Evolutionary conservation across 129 eudicot genomes (phyloP), one percentile per base, ranked within the genome.

Genomic region (Artemisia argyi): DNA sequence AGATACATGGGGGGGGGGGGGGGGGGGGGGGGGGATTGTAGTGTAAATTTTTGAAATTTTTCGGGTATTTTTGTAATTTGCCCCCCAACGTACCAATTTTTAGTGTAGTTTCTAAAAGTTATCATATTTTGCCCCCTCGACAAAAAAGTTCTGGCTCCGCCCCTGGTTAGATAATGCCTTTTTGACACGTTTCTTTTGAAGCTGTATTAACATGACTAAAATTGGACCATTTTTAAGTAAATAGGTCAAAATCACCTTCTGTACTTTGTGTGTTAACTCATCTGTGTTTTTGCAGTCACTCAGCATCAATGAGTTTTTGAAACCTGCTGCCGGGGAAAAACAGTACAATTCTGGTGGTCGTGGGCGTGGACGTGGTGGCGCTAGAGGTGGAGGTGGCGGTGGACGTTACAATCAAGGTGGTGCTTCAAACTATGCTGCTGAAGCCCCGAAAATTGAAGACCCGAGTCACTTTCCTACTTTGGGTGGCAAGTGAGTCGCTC

Each of bases 221-320:
- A 11, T 39, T 13, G 47, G 60, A 15, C 16, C 35, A 48, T 26
- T 48, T 2, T 10, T n/a, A 49, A n/a, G 32, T 61, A 49, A 47
- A 60, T 3, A 3, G 22, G 66, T 71, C 76, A 58, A 66, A 26
- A 61, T 14, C 14, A 7, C 58, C 60, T 15, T 7, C n/a, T 50
- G n/a, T 59, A 46, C 30, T 17, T 24, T 3, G 12, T 9, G 32
- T 76, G 64, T 16, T 69, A 53, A 76, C 12, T 42, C 12, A 58
- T 61, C 69, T 68, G 4, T 39, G 68, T 69, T 55, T 50, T 60
- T 66, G 69, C 64, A 95, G 99, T 79, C 97, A 10, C 84, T 95
- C 59, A 95, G 96, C 91, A 95, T 95, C 73, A 90, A 88, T 7
- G 99, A 95, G 85, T 95, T 95, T 72, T 69, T 95, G 91, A 95